These are phyloP conservation scores for Excoecaria agallocha DNA, from an alignment of 345 rosid genomes.

Conservation along the genomic window DNA sequence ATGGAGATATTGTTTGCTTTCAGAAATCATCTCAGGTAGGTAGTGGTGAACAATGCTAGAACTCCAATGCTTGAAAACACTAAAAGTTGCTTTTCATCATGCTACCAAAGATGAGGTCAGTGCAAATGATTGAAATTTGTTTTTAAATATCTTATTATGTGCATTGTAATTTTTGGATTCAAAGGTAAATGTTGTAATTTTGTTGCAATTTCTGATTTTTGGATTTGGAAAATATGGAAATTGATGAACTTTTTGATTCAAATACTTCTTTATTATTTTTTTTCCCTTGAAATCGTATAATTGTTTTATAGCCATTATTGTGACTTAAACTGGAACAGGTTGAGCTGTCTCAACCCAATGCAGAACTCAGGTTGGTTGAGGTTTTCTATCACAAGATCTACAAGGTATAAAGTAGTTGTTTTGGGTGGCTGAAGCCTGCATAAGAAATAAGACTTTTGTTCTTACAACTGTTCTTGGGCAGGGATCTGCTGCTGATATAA, in stretches of 20 bases:
- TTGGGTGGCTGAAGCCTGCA: background rate
- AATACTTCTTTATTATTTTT: background rate
- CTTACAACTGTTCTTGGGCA: conserved; percentile 33
- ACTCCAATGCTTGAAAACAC: conserved; percentile 77
- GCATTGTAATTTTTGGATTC: conserved; percentile 14
- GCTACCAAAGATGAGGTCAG: conserved; percentile 26
- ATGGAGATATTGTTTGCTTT: conserved; percentile 94
- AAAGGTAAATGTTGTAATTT: conserved; percentile 25
- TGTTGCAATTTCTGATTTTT: background rate
- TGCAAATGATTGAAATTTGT: background rate
- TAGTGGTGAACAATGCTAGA: conserved; percentile 68
- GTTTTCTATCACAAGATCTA: conserved; percentile 42
- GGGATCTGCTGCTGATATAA: conserved; percentile 98
- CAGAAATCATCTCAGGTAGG: conserved; percentile 59
- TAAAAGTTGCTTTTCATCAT: conserved; percentile 28
- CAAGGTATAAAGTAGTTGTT: conserved; percentile 24
- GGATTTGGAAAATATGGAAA: background rate
- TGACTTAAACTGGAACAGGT: conserved; percentile 25
- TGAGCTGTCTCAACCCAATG: conserved; percentile 33
- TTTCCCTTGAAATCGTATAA: background rate
- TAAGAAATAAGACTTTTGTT: conserved; percentile 1
- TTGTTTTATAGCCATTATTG: background rate
- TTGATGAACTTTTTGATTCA: background rate
- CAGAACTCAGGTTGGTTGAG: conserved; percentile 39
- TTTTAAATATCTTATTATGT: background rate